Conservation (phyloP, 768 basidiomycete genomes). For the Phaffia tasmanica region DNA sequence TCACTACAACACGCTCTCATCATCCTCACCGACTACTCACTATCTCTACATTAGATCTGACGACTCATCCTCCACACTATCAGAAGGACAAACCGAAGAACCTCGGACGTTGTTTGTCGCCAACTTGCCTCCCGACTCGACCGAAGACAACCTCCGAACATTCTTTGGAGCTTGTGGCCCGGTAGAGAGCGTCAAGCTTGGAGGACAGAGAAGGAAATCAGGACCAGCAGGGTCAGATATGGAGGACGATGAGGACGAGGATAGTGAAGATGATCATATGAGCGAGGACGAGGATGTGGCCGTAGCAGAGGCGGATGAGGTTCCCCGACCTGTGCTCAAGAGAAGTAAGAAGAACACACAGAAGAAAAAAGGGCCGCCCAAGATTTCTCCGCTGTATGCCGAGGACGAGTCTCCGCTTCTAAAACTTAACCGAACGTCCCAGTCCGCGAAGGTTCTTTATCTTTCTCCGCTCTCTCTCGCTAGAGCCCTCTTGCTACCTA, state of each 20-base stretch:
- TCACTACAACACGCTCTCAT: neutral
- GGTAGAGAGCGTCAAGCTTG: constrained; percentile 62
- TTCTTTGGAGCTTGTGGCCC: constrained; percentile 71
- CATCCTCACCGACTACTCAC: constrained; percentile 42
- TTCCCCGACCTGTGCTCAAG: constrained; percentile 30
- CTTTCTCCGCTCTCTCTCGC: constrained; percentile 62
- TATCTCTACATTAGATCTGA: constrained; percentile 69
- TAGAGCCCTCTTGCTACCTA: constrained; percentile 47
- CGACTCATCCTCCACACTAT: constrained; percentile 32
- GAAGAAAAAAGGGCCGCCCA: constrained; percentile 38
- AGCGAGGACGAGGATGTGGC: constrained; percentile 27
- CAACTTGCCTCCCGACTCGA: constrained; percentile 79
- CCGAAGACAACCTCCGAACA: constrained; percentile 61
- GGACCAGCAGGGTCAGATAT: constrained; percentile 11
- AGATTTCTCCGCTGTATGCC: constrained; percentile 52
- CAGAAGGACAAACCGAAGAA: constrained; percentile 38
- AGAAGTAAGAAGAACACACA: constrained; percentile 31
- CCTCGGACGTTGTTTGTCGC: constrained; percentile 75
- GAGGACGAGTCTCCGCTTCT: constrained; percentile 46
- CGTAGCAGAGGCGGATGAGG: constrained; percentile 24
- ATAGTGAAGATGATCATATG: constrained; percentile 29
- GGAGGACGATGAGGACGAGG: constrained; percentile 32
- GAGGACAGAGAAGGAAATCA: constrained; percentile 31
- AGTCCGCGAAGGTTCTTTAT: constrained; percentile 59
- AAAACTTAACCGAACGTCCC: constrained; percentile 47